Evolutionary conservation across 2,329 filamentous ascomycete genomes (phyloP), one percentile per base, ranked within the genome.

Genomic region (Exophiala mesophila): DNA sequence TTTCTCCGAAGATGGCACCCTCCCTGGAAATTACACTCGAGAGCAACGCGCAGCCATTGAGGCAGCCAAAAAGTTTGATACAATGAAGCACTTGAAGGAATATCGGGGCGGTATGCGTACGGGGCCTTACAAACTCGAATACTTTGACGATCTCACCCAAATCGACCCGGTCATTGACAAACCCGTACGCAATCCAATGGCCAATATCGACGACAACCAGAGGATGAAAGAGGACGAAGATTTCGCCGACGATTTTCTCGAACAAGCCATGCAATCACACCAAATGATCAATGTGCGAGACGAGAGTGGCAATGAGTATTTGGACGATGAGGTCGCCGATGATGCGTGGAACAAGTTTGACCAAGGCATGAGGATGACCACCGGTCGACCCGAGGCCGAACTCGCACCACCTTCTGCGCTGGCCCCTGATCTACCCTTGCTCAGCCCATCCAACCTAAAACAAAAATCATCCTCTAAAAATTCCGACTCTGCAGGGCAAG

Each of bases 11-110:
- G 34, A 50, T 45, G 45, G 33, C 18, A 6, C 21, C 13, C 9
- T 35, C 15, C 34, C 43, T 46, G 58, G 66, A 15, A 77, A 76
- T 55, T 97, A 95, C 71, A 85, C 87, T 0, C 74, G 82, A 12
- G 79, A 83, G 61, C 90, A 97, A 69, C 73, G 94, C 55, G 80
- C 78, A 42, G 87, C 88, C 44, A 80, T 97, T 60, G 74, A 85
- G 66, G 84, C 85, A 35, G 88, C 83, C 89, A 96, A 66, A 69
- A 76, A 48, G 79, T 84, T 53, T 81, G 96, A 61, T 75, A 84
- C 59, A 70, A 82, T 7, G 72, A 80, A 53, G 87, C 97, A 64
- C 62, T 96, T 60, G 73, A 82, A 30, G 39, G 45, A 15, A 34
- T 42, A 72, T 78, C 23, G 84, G 92, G 66, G 85, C 82, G 52